Evolutionary conservation across 306 rosid species (phyloP), one percentile per base, ranked within the genome.

Genomic region (Lupinus albus): DNA sequence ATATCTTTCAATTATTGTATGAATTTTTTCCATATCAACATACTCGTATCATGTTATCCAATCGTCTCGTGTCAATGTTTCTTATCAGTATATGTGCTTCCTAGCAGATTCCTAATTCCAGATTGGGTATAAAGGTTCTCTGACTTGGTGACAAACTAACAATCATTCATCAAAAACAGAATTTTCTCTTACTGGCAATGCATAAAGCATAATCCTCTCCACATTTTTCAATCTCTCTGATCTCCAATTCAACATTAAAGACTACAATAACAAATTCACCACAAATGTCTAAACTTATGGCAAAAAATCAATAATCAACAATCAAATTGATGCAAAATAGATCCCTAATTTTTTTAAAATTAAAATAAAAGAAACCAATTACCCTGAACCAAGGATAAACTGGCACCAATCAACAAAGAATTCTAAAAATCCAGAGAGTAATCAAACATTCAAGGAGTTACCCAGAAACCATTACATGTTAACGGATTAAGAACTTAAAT

Each of bases 171-270:
- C 30, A 2, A 25, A 25, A 4, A 25, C 30, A 25, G 30, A 25
- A 2, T 25, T 21, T 25, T 25, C 30, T 25, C 30, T 25, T 25
- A 25, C 30, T 25, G 30, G 30, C 30, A 25, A 25, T 25, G 30
- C 42, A 55, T 56, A 7, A 41, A 41, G 54, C 47, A 68, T 45
- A 54, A 28, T 9, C 20, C 45, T 38, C 63, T 49, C 70, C 55
- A 21, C 33, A 51, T 50, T 13, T 30, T 53, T 32, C 38, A 64
- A 44, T 15, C 51, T 75, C 33, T 38, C 15, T 20, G 17, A 52
- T 45, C 10, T 20, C 59, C 16, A n/a, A 7, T 39, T 62, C 51
- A 55, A 45, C 38, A 56, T 44, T 13, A 17, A 8, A 69, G 10
- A 47, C 5, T 52, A 41, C 4, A 28, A 32, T 76, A 25, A 12